Evolutionary conservation across 257 asterid genomes (phyloP).

Genomic region (Plectranthus barbatus): DNA sequence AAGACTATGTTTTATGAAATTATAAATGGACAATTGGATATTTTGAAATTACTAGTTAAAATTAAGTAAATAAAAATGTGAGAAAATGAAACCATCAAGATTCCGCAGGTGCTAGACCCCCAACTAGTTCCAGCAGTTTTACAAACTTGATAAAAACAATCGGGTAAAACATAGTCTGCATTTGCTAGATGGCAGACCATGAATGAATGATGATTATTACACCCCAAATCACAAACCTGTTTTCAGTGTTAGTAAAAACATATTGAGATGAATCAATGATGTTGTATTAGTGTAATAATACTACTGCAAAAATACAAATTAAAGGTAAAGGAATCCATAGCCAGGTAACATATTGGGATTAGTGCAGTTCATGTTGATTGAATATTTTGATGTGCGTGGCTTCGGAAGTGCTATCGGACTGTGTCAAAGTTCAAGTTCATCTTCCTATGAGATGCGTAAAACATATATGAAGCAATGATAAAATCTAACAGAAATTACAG

Average conservation of each 20-base stretch:
- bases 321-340: background rate
- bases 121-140: no score
- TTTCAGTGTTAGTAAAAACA: background rate
- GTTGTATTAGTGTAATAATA: background rate
- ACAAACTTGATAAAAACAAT: background rate
- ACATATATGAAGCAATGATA: background rate
- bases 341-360: background rate
- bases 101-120: no score
- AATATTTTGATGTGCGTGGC: background rate
- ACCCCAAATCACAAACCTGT: no score
- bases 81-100: no score
- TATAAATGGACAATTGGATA: no score
- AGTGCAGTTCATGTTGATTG: background rate
- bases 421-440: no score
- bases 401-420: background rate
- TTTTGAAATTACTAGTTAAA: no score
- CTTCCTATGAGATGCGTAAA: background rate
- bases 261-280: background rate
- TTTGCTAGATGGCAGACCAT: slow-evolving; percentile 1
- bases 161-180: background rate
- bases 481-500: background rate
- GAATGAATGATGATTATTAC: no score
- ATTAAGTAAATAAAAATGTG: no score
- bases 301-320: no score
- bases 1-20: no score